phyloP scores from a whole-genome alignment of 345 rosid species.

The Arabidopsis arenosa region DNA sequence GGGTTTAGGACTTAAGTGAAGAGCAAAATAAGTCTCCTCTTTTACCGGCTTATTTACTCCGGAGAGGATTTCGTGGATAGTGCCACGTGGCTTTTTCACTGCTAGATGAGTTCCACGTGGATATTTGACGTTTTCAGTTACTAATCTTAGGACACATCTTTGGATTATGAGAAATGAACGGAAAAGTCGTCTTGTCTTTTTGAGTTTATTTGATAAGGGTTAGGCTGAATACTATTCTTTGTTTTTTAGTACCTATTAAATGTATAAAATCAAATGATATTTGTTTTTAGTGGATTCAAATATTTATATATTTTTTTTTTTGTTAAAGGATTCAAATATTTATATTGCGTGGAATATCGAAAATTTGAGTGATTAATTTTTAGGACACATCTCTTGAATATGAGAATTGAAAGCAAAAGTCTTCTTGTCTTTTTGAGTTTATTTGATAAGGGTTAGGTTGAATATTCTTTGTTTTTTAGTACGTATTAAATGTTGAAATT shows the following conservation, averaged over 20 bases:
- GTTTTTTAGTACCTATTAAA: not conserved
- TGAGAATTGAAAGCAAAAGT: slow-evolving; percentile 21
- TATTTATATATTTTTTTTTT: too few species aligned
- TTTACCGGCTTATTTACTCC: slow-evolving; percentile 31
- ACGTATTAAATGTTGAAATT: not conserved
- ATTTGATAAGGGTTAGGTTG: slow-evolving; percentile 37
- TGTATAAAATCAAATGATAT: too few species aligned
- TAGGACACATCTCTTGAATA: slow-evolving; percentile 40
- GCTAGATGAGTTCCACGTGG: slow-evolving; percentile 34
- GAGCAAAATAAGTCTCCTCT: slow-evolving; percentile 22
- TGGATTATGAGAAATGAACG: slow-evolving; percentile 25
- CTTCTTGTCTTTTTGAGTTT: slow-evolving; percentile 31
- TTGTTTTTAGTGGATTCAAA: too few species aligned
- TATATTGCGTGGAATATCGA: too few species aligned
- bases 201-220: slow-evolving; percentile 29
- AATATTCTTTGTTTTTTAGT: slow-evolving; percentile 6
- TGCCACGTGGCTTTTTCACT: slow-evolving; percentile 9
- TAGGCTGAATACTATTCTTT: slow-evolving; percentile 33
- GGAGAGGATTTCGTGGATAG: slow-evolving; percentile 25
- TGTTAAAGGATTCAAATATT: too few species aligned
- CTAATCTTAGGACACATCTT: slow-evolving; percentile 44
- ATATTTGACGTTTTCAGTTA: slow-evolving; percentile 39
- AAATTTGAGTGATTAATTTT: not conserved
- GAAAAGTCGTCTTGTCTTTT: slow-evolving; percentile 28
- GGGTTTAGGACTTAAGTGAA: slow-evolving; percentile 23